Base-by-base conservation (phyloP, 1,139 yeast species). In the Taphrina confusa region DNA sequence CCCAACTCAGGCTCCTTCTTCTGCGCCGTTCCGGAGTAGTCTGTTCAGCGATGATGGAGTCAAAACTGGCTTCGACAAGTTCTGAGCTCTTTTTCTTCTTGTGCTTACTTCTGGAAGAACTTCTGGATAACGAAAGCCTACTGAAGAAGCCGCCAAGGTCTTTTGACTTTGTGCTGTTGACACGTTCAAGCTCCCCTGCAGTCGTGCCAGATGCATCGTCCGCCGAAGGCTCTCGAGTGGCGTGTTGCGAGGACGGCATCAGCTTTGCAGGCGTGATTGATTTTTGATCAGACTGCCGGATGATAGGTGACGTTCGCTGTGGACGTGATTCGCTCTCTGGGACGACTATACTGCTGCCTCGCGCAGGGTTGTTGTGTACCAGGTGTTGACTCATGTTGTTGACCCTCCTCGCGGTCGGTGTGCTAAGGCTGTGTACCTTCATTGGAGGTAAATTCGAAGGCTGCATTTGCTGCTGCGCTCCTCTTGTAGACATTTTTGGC, bases 331-430 rank as follows among this genome's bases (percentile, higher is more conserved):
- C n/a, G n/a, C n/a, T n/a, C n/a, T n/a, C n/a, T n/a, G n/a, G n/a
- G n/a, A n/a, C n/a, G n/a, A n/a, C n/a, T n/a, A n/a, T n/a, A n/a
- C n/a, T n/a, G n/a, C n/a, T n/a, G n/a, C n/a, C n/a, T n/a, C n/a
- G n/a, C n/a, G n/a, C n/a, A n/a, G n/a, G n/a, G n/a, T n/a, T n/a
- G n/a, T n/a, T n/a, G n/a, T n/a, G n/a, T n/a, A n/a, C n/a, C n/a
- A n/a, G n/a, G n/a, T n/a, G 42, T 37, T 37, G 42, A 18, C 42
- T 54, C 58, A 54, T 44, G 16, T 44, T 33, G 22, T 54, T 33
- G 16, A 54, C 58, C 11, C 44, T 20, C n/a, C 47, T 44, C 6
- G 34, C 58, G 6, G 58, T 54, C 16, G 58, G 58, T 18, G 45
- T 42, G 33, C 51, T 33, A 8, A 54, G 34, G 8, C 28, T 44